A percentile compares a stretch with the other conserved stretches of the same genome.
Conservation (phyloP, 192 early-diverging fungal genomes). For the Umbelopsis vinacea region DNA sequence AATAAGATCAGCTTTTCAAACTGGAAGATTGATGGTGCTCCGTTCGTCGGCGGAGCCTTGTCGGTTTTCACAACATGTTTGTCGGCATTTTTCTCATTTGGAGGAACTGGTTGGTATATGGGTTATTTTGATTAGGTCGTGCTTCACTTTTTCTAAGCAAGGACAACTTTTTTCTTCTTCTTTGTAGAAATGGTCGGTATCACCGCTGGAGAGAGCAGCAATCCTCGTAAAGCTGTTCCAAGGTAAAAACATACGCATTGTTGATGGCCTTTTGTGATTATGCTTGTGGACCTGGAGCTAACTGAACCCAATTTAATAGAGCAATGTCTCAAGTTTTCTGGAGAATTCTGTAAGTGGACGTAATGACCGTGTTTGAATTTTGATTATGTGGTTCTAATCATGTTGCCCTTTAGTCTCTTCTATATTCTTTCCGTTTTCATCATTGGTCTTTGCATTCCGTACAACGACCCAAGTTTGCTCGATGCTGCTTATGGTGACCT, state of each 20-base stretch:
- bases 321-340: constrained; percentile 55
- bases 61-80: constrained; percentile 67
- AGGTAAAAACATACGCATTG: constrained; percentile 47
- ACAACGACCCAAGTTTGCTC: constrained; percentile 54
- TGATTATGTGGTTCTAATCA: too few relatives aligned
- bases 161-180: too few relatives aligned
- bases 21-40: constrained; percentile 68
- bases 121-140: neutral
- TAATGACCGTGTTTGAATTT: too few relatives aligned
- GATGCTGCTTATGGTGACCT: constrained; percentile 31
- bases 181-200: constrained; percentile 75
- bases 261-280: constrained; percentile 77
- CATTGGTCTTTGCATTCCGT: constrained; percentile 76
- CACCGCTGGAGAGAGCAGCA: constrained; percentile 83
- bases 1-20: constrained; percentile 59
- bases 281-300: constrained; percentile 5
- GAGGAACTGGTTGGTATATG: constrained; percentile 59
- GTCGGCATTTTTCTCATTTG: constrained; percentile 78
- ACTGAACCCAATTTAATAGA: neutral
- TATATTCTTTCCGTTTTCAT: constrained; percentile 64
- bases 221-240: constrained; percentile 75
- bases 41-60: constrained; percentile 56
- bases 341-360: constrained; percentile 59
- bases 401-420: constrained; percentile 51
- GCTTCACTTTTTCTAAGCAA: too few relatives aligned